phyloP scores from a whole-genome alignment of 371 early-diverging fungal species.

The Syncephalastrum contaminatum region DNA sequence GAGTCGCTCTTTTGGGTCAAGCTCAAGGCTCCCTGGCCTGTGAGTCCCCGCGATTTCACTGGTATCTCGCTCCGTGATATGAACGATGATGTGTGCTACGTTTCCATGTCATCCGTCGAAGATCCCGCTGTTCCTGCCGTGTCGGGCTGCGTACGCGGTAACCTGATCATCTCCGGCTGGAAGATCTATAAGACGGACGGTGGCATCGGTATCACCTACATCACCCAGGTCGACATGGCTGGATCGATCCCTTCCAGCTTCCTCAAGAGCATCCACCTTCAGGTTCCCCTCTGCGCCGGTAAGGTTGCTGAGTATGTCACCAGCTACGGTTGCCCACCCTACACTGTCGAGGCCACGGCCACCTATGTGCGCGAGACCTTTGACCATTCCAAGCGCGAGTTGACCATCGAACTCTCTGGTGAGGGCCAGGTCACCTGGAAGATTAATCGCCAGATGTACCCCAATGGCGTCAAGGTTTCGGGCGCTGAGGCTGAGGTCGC shows the following conservation, averaged over 20 bases:
- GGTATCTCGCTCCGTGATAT: conserved; percentile 16
- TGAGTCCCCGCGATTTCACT: conserved; percentile 26
- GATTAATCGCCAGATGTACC: conserved; percentile 35
- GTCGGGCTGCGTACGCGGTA: conserved; percentile 37
- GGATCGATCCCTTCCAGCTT: conserved; percentile 44
- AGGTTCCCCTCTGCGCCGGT: conserved; percentile 47
- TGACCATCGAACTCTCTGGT: conserved; percentile 23
- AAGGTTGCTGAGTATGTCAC: conserved; percentile 37
- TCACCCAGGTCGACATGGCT: conserved; percentile 45
- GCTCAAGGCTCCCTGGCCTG: conserved; percentile 48
- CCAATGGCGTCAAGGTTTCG: conserved; percentile 34
- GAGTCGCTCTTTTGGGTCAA: conserved; percentile 46
- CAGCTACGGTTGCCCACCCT: conserved; percentile 35
- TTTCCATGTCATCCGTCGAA: conserved; percentile 36
- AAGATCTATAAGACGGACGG: conserved; percentile 28
- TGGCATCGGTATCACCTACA: conserved; percentile 40
- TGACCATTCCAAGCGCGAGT: conserved; percentile 26
- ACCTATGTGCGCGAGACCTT: conserved; percentile 30
- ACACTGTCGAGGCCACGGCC: conserved; percentile 14
- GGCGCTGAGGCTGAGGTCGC: conserved; percentile 9
- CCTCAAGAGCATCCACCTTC: conserved; percentile 36
- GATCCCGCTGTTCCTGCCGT: conserved; percentile 15
- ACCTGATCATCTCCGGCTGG: conserved; percentile 47
- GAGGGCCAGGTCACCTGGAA: conserved; percentile 13
- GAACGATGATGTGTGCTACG: conserved; percentile 18